These are phyloP conservation scores for Elsinoe perseae DNA, from an alignment of 2,329 filamentous ascomycete species.

Conservation along the genomic window DNA sequence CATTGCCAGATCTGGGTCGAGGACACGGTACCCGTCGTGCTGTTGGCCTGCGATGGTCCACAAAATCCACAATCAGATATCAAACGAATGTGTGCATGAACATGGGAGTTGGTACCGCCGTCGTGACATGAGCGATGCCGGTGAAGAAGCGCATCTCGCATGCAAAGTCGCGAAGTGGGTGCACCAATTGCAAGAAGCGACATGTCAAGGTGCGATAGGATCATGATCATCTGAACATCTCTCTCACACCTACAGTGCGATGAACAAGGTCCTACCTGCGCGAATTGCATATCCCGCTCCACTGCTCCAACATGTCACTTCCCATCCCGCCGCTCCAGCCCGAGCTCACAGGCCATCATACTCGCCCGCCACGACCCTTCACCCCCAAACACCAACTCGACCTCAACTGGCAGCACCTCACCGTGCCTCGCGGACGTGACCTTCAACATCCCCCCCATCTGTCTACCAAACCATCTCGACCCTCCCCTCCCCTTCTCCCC, in stretches of 20 bases:
- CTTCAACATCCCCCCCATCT: not conserved
- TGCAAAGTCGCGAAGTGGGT: slow-evolving; percentile 11
- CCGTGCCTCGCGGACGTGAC: not conserved
- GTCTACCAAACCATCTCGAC: not conserved
- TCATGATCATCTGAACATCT: no score
- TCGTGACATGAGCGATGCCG: not conserved
- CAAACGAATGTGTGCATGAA: no score
- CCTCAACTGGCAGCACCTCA: not conserved
- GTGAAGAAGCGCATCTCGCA: slow-evolving; percentile 6
- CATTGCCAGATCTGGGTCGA: not conserved
- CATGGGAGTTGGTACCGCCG: not conserved
- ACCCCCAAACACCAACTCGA: not conserved
- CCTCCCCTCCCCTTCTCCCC: slow-evolving; percentile 2
- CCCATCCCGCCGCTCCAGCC: not conserved
- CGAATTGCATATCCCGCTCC: slow-evolving; percentile 12
- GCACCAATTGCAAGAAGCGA: slow-evolving; percentile 12
- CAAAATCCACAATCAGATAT: not conserved
- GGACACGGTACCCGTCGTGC: not conserved
- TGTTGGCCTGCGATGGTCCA: not conserved
- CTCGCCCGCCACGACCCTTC: not conserved
- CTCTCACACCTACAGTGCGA: not conserved
- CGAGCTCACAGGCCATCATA: not conserved
- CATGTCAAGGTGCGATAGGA: slow-evolving; percentile 6
- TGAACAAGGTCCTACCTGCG: slow-evolving; percentile 13
- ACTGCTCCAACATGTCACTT: not conserved